A percentile compares a stretch with the other conserved stretches of the same genome.
phyloP scores from a whole-genome alignment of 352 stramenopile species.

The Pythium phragmitis region DNA sequence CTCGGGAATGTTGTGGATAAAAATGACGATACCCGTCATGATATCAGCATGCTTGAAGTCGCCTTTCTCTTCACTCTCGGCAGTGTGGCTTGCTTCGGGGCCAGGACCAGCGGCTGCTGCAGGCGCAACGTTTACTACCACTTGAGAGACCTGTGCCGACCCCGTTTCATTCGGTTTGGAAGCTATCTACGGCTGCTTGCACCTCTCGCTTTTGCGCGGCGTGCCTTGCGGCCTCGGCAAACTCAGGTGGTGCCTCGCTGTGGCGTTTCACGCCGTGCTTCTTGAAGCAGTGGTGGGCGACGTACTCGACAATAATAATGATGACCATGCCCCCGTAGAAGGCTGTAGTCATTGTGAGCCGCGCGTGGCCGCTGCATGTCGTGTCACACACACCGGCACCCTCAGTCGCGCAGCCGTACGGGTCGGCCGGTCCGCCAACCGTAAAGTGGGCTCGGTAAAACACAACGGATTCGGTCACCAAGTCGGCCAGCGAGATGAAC shows the following conservation, averaged over 20 bases:
- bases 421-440: slow-evolving; percentile 43
- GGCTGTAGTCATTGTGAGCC: slow-evolving; percentile 45
- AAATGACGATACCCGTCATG: slow-evolving; percentile 93
- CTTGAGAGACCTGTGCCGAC: too few species aligned
- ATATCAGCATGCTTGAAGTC: slow-evolving; percentile 86
- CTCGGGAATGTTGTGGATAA: slow-evolving; percentile 98
- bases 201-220: too few species aligned
- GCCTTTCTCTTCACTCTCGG: slow-evolving; percentile 7
- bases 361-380: slow-evolving; percentile 54
- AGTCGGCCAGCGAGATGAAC: slow-evolving; percentile 69
- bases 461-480: slow-evolving; percentile 54
- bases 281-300: slow-evolving; percentile 54
- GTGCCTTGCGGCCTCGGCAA: slow-evolving; percentile 19
- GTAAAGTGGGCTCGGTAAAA: slow-evolving; percentile 61
- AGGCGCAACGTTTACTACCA: too few species aligned
- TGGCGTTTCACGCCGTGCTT: slow-evolving; percentile 19
- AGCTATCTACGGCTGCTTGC: slow-evolving; percentile 1
- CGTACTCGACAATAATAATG: slow-evolving; percentile 62
- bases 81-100: slow-evolving; percentile 32
- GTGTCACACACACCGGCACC: slow-evolving; percentile 49
- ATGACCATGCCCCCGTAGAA: slow-evolving; percentile 61
- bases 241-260: slow-evolving; percentile 25
- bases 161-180: slow-evolving; percentile 8
- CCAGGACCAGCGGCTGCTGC: slow-evolving; percentile 29
- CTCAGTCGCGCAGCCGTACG: slow-evolving; percentile 36